phyloP scores from a whole-genome alignment of 345 rosid genomes.

The Isatis tinctoria region DNA sequence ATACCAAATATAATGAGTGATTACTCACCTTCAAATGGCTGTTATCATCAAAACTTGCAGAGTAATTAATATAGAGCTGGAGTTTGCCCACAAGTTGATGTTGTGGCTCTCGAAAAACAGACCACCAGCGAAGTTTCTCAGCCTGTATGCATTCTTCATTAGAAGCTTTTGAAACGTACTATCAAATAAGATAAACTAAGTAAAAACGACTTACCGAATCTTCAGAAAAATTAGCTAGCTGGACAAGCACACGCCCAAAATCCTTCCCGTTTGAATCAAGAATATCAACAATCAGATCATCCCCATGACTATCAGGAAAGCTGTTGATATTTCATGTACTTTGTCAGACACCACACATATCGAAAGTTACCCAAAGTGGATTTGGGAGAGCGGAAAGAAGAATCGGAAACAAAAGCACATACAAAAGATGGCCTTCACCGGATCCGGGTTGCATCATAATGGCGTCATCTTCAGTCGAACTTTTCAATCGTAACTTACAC shows the following conservation, averaged over 20 bases:
- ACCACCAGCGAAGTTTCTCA: slow-evolving; percentile 94
- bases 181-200: neutral
- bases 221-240: slow-evolving; percentile 73
- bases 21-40: slow-evolving; percentile 67
- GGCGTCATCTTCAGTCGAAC: slow-evolving; percentile 75
- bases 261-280: slow-evolving; percentile 79
- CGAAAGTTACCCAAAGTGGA: neutral
- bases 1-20: slow-evolving; percentile 5
- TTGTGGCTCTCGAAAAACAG: slow-evolving; percentile 86
- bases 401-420: slow-evolving; percentile 34
- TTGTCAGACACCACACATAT: slow-evolving; percentile 21
- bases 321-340: slow-evolving; percentile 44
- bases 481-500: slow-evolving; percentile 77
- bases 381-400: slow-evolving; percentile 9
- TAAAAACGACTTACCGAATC: slow-evolving; percentile 49
- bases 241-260: slow-evolving; percentile 88
- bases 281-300: slow-evolving; percentile 88
- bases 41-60: slow-evolving; percentile 79
- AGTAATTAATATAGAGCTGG: slow-evolving; percentile 76
- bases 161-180: slow-evolving; percentile 24
- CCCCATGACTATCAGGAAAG: slow-evolving; percentile 94
- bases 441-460: slow-evolving; percentile 88
- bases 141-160: slow-evolving; percentile 49
- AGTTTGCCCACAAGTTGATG: slow-evolving; percentile 86
- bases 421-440: slow-evolving; percentile 94